Percentiles rank a stretch among this genome's conserved stretches.
Conservation (phyloP, 495 filamentous ascomycete species). For the Lophiotrema nucula region DNA sequence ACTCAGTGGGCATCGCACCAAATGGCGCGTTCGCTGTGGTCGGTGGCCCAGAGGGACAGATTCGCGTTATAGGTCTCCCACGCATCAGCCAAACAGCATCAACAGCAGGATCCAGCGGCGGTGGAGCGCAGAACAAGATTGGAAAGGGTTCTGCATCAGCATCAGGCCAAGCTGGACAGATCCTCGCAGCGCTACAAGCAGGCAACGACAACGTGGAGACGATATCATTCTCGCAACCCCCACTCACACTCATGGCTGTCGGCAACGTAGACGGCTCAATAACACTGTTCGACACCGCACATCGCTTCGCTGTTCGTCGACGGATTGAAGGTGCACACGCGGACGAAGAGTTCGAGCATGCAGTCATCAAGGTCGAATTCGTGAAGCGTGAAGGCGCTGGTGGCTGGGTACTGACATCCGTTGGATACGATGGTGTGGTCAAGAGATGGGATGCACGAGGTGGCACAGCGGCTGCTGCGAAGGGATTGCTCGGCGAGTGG, state of each 20-base stretch:
- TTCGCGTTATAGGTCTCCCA: constrained; percentile 82
- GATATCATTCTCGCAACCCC: constrained; percentile 74
- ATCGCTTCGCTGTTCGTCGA: constrained; percentile 75
- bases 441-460: constrained; percentile 37
- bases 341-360: constrained; percentile 50
- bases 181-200: constrained; percentile 67
- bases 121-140: constrained; percentile 34
- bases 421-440: constrained; percentile 38
- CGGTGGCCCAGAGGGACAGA: constrained; percentile 80
- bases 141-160: constrained; percentile 23
- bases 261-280: constrained; percentile 90
- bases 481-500: constrained; percentile 74
- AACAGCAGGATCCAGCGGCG: constrained; percentile 42
- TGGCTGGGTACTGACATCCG: constrained; percentile 31
- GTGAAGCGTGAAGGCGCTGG: constrained; percentile 41
- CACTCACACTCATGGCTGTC: constrained; percentile 75
- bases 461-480: constrained; percentile 45
- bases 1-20: constrained; percentile 78
- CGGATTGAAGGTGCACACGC: constrained; percentile 81
- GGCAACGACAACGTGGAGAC: constrained; percentile 83
- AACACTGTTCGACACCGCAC: constrained; percentile 79
- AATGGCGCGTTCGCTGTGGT: constrained; percentile 74
- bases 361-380: constrained; percentile 92
- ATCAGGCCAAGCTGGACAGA: constrained; percentile 67
- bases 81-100: constrained; percentile 51